These are phyloP conservation scores for Miscanthus lutarioriparius DNA, from an alignment of 176 grass and related monocot species.

Conservation along the genomic window DNA sequence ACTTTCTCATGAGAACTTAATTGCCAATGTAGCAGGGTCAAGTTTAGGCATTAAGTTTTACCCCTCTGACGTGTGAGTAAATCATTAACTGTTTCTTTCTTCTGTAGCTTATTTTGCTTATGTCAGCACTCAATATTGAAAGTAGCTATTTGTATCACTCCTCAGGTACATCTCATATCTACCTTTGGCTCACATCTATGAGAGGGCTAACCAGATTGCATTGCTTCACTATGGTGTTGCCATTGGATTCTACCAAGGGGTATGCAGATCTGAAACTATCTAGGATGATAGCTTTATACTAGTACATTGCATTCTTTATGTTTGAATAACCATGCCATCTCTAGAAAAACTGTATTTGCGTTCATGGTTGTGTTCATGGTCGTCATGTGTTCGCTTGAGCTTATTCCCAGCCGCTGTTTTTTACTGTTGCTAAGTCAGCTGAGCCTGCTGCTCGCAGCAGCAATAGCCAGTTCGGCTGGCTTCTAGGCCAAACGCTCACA, in stretches of 20 bases:
- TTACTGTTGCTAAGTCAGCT: no score
- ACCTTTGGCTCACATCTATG: slow-evolving; percentile 94
- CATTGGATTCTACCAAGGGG: slow-evolving; percentile 98
- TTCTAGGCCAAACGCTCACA: no score
- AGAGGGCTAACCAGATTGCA: slow-evolving; percentile 77
- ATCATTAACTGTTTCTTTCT: not conserved
- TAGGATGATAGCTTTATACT: not conserved
- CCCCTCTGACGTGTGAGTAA: slow-evolving; percentile 82
- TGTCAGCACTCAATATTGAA: not conserved
- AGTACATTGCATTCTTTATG: not conserved
- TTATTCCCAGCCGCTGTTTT: no score
- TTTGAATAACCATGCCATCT: no score
- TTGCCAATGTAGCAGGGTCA: slow-evolving; percentile 86
- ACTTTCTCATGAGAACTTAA: slow-evolving; percentile 82
- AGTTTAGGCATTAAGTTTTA: slow-evolving; percentile 55
- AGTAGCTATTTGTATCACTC: slow-evolving; percentile 1
- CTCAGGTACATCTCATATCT: slow-evolving; percentile 86
- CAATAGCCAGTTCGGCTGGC: no score
- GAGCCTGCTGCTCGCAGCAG: no score
- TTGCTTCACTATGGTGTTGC: slow-evolving; percentile 70
- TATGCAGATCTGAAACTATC: slow-evolving; percentile 43
- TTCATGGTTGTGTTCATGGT: no score
- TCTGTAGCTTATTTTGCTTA: not conserved
- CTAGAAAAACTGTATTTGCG: no score
- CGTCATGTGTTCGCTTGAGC: no score